Conservation (phyloP, 805 yeast genomes). For the Candida alai region DNA sequence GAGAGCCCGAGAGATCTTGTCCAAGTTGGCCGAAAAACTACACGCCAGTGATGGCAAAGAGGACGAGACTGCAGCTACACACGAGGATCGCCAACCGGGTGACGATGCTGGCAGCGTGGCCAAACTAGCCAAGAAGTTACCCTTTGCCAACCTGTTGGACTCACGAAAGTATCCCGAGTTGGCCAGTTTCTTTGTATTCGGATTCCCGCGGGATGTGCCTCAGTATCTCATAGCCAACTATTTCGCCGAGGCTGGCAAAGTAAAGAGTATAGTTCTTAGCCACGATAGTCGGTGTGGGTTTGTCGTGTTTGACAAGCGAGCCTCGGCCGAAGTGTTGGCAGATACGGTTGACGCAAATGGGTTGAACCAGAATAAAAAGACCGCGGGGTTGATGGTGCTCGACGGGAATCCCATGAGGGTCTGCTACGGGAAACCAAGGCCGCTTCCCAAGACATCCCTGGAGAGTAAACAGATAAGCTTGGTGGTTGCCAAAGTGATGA, state of each 20-base stretch:
- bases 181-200: conserved; percentile 71
- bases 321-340: conserved; percentile 47
- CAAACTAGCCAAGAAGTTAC: conserved; percentile 56
- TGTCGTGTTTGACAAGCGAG: conserved; percentile 47
- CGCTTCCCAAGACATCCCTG: conserved; percentile 37
- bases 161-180: conserved; percentile 38
- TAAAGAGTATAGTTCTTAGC: conserved; percentile 47
- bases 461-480: conserved; percentile 47
- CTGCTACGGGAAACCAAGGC: conserved; percentile 50
- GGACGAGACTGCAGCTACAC: conserved; percentile 10
- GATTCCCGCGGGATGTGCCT: conserved; percentile 63
- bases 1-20: conserved; percentile 49
- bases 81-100: background rate
- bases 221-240: conserved; percentile 55
- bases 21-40: conserved; percentile 40
- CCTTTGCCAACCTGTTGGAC: conserved; percentile 57
- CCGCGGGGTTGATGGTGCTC: conserved; percentile 32
- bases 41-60: conserved; percentile 8
- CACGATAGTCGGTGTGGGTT: conserved; percentile 65
- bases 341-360: conserved; percentile 19
- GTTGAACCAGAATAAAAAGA: conserved; percentile 19
- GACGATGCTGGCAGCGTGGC: conserved; percentile 38
- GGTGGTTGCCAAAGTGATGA: conserved; percentile 51
- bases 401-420: conserved; percentile 45
- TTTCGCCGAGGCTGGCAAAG: conserved; percentile 42